Base-by-base conservation (phyloP, 2,329 filamentous ascomycete species). In the Nectriaceae sp. region DNA sequence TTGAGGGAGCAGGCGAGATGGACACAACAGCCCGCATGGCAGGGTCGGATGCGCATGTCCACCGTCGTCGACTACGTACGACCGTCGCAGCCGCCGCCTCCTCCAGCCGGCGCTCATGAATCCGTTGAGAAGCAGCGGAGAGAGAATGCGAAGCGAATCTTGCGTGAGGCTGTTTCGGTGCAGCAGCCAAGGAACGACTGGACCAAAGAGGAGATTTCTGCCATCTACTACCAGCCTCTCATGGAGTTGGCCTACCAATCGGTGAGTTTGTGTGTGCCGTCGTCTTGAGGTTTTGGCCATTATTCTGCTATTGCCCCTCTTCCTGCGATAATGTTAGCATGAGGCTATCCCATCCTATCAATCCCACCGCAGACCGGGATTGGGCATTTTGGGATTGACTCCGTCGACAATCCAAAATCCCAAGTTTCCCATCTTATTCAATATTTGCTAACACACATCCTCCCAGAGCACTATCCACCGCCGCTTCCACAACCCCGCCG, bases 191-290 rank as follows among this genome's bases (percentile, higher is more conserved):
- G 89, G 42, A 86, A 85, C 62, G 80, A 85, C 68, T 96, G 90
- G 91, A 89, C 89, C 5, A 83, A 80, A 56, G 84, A 92, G 55
- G 88, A 96, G 71, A 90, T 96, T 53, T 75, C 85, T 10, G 82
- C 88, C 55, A 87, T 96, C 59, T 95, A 94, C 72, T 82, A 92
- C 64, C 87, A 86, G 42, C 89, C 90, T 15, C 74, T 95, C 65
- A 86, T 92, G 75, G 87, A 93, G 65, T 73, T 96, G 61, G 80
- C 86, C 8, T 88, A 84, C 67, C 85, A 88, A 66, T 82, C 89
- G 52, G 89, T 91, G 70, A 70, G 79, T 60, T 24, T 18, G n/a
- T n/a, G n/a, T n/a, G n/a, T n/a, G n/a, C n/a, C n/a, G n/a, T n/a
- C n/a, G n/a, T n/a, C n/a, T n/a, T n/a, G n/a, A n/a, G n/a, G n/a